These are phyloP conservation scores for Adansonia gregorii DNA, from an alignment of 441 rosid genomes.

Conservation along the genomic window DNA sequence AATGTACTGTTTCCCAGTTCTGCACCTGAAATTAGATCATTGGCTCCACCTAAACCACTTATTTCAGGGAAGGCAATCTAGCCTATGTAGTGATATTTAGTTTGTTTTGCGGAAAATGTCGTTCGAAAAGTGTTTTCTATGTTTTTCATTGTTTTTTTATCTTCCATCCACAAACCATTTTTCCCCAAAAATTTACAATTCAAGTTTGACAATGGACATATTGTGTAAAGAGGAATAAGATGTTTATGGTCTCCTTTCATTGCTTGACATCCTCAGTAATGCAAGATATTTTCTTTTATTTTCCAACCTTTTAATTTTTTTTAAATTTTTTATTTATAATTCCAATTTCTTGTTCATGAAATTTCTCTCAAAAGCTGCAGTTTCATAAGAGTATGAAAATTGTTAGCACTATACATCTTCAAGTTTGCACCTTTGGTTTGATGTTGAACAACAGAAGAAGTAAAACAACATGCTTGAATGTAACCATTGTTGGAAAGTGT, in stretches of 20 bases:
- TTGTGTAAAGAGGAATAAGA: constrained; percentile 3
- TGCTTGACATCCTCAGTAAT: background rate
- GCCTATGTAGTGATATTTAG: constrained; percentile 1
- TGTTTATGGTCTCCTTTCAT: background rate
- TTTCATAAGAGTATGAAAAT: background rate
- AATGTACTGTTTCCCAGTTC: constrained; percentile 86
- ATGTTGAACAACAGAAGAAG: background rate
- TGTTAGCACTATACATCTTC: background rate
- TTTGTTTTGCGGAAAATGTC: background rate
- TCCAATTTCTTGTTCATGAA: background rate
- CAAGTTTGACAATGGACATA: background rate
- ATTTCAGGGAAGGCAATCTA: constrained; percentile 48
- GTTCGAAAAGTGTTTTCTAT: no score
- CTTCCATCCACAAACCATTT: background rate
- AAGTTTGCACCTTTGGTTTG: background rate
- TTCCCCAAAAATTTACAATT: background rate
- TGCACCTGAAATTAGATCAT: constrained; percentile 87
- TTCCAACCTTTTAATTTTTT: background rate
- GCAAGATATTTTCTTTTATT: background rate
- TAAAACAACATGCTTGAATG: background rate
- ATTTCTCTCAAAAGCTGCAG: background rate
- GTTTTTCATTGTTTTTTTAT: background rate
- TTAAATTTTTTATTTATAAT: background rate
- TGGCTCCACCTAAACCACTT: constrained; percentile 82
- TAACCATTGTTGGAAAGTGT: background rate